Conservation (phyloP, 1,284 basidiomycete species). For the Microbotryum lychnidis-dioicae region DNA sequence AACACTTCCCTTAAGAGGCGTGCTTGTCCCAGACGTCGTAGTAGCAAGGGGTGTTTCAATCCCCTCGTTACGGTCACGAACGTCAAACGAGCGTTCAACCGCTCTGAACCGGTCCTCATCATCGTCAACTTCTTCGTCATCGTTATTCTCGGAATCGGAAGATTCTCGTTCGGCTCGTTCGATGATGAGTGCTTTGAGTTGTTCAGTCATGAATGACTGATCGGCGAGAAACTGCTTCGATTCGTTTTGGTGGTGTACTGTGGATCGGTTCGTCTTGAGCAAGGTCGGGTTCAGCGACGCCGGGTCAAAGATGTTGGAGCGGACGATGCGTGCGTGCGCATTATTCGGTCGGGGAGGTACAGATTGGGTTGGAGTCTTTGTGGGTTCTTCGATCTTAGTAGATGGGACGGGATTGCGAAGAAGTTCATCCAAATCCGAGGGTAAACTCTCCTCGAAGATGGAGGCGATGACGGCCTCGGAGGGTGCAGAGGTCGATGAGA, state of each 20-base stretch:
- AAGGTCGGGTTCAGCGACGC: conserved; percentile 54
- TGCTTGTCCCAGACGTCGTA: too few relatives aligned
- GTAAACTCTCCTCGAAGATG: conserved; percentile 57
- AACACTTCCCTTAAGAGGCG: too few relatives aligned
- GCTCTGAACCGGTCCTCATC: not conserved
- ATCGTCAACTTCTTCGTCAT: conserved; percentile 46
- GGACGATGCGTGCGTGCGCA: conserved; percentile 37
- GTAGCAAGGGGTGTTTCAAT: too few relatives aligned
- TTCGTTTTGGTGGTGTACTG: too few relatives aligned
- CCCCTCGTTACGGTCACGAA: too few relatives aligned
- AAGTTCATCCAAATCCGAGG: conserved; percentile 35
- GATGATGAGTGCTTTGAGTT: conserved; percentile 44
- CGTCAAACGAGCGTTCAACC: conserved; percentile 23
- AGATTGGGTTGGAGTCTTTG: not conserved
- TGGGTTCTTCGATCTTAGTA: not conserved
- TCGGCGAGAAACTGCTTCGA: not conserved
- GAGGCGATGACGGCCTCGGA: conserved; percentile 55
- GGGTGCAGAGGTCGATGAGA: conserved; percentile 28
- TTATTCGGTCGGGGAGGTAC: not conserved
- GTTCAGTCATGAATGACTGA: conserved; percentile 10
- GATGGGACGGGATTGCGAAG: not conserved
- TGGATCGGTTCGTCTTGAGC: not conserved
- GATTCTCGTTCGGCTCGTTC: conserved; percentile 59
- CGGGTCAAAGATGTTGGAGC: conserved; percentile 64
- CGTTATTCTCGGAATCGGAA: conserved; percentile 57